Base-by-base conservation (phyloP, 169 alveolate species). In the Cryptosporidium bovis region DNA sequence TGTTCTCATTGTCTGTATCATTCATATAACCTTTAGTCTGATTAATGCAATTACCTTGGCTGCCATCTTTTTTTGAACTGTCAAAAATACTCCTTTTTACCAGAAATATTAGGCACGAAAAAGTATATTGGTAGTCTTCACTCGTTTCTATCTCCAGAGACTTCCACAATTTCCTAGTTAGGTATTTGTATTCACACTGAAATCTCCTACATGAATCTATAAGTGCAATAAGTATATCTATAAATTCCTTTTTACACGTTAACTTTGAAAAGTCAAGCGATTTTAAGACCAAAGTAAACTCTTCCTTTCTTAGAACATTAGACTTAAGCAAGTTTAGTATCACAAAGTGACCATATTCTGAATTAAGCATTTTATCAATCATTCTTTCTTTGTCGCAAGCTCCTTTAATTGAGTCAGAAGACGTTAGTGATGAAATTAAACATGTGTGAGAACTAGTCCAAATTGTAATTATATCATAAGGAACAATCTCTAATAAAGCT, bases 121-220 rank as follows among this genome's bases (percentile, higher is more conserved):
- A 77, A n/a, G 87, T 62, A 31, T 60, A 77, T 16, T 77, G 69
- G 16, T 77, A 77, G 13, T 77, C 87, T 46, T 77, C 71, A 60
- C 87, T 77, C 7, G 62, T 56, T 1, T 56, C 24, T n/a, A 77
- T 60, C 48, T 62, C 87, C 18, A 77, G 18, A 31, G 71, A n/a
- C 16, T 77, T 77, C 87, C 87, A 77, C 12, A 77, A n/a, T 8
- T 40, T 77, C 27, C 56, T 77, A 15, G 87, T 62, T 58, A 77
- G 33, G 33, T 44, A 77, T 24, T 77, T 77, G 33, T 77, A 62
- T 36, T 77, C 65, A 46, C 77, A 56, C 56, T 77, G 87, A 7
- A 77, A 24, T 60, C 71, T 77, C 44, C 87, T 77, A 48, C 87
- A 77, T 13, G 34, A 55, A 12, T 77, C 87, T 36, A 77, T 60